These are phyloP conservation scores for Exsudoporus frostii DNA, from an alignment of 768 basidiomycete species.

Conservation along the genomic window DNA sequence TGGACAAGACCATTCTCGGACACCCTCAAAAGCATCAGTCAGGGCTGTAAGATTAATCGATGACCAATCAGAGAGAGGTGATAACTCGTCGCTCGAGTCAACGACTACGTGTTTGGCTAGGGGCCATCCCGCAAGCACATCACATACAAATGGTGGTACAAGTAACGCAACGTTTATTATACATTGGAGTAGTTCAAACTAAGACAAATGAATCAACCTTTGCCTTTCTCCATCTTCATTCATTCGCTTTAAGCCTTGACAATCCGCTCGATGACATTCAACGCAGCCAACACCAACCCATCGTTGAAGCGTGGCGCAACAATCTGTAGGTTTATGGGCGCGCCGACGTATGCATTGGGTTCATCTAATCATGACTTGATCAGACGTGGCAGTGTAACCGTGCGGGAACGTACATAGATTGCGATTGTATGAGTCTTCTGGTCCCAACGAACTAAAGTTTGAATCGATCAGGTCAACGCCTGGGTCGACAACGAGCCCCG, in stretches of 20 bases:
- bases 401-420: constrained; percentile 14
- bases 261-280: constrained; percentile 24
- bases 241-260: constrained; percentile 10
- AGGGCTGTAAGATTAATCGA: background rate
- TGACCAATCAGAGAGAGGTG: too few species aligned
- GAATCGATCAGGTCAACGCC: constrained; percentile 19
- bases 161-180: constrained; percentile 3
- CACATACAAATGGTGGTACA: background rate
- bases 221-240: background rate
- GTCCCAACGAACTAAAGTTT: constrained; percentile 8
- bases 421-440: constrained; percentile 20
- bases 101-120: too few species aligned
- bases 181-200: background rate
- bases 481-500: constrained; percentile 33
- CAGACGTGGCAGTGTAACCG: background rate
- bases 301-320: constrained; percentile 26
- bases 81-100: too few species aligned
- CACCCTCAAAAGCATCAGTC: too few species aligned
- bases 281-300: constrained; percentile 26
- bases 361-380: constrained; percentile 17
- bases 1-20: background rate
- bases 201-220: background rate
- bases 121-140: too few species aligned
- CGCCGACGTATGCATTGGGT: constrained; percentile 10
- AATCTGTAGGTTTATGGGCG: constrained; percentile 24